Evolutionary conservation across 1,139 yeast species (phyloP).

Genomic region (Kodamaea alishanica): DNA sequence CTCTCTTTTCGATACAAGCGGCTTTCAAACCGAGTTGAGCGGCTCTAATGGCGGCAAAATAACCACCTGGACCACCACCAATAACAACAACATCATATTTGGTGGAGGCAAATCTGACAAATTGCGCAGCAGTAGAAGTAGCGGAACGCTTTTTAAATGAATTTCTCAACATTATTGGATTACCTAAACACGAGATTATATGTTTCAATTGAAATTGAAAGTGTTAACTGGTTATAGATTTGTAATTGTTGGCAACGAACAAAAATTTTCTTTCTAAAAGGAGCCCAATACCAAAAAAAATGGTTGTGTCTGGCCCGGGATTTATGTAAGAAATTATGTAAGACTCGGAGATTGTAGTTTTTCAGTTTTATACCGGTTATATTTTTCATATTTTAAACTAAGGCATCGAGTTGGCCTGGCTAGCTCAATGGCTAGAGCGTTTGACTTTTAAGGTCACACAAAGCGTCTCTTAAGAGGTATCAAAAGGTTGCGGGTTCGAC

Average conservation of each 20-base stretch:
- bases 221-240: background rate
- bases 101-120: slow-evolving; percentile 38
- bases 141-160: slow-evolving; percentile 12
- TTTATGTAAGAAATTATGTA: background rate
- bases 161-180: slow-evolving; percentile 15
- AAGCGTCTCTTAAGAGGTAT: slow-evolving; percentile 8
- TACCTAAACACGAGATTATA: too few species aligned
- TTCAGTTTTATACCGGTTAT: too few species aligned
- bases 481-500: slow-evolving; percentile 24
- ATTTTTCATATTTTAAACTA: too few species aligned
- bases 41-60: slow-evolving; percentile 97
- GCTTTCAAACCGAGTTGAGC: slow-evolving; percentile 94
- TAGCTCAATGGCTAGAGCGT: slow-evolving; percentile 35
- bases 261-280: background rate
- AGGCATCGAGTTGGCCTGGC: slow-evolving; percentile 13
- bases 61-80: slow-evolving; percentile 99
- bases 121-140: slow-evolving; percentile 18
- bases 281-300: slow-evolving; percentile 7
- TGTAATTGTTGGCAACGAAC: background rate
- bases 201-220: background rate
- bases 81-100: slow-evolving; percentile 89
- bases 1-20: slow-evolving; percentile 97
- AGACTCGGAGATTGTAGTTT: too few species aligned
- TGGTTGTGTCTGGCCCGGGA: slow-evolving; percentile 11
- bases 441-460: slow-evolving; percentile 20